These are phyloP conservation scores for Lycium barbarum DNA, from an alignment of 257 asterid genomes.

Conservation along the genomic window DNA sequence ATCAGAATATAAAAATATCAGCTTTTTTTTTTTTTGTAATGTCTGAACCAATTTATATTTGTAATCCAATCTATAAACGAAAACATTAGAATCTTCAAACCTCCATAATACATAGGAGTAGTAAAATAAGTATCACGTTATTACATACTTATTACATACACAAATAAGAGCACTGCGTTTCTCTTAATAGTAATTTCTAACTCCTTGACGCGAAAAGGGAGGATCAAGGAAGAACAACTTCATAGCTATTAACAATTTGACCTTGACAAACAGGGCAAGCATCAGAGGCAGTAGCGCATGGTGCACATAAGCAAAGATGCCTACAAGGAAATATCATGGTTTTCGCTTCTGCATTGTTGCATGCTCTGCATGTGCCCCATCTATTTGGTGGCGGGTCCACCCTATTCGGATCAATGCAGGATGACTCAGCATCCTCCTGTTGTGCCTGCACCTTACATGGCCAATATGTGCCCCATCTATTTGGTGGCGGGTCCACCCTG, in stretches of 20 bases:
- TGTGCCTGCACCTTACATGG: too few species aligned
- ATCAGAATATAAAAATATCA: too few species aligned
- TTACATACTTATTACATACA: background rate
- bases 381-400: constrained; percentile 33
- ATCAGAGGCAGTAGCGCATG: constrained; percentile 32
- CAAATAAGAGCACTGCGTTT: background rate
- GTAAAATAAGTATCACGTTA: background rate
- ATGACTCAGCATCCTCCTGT: constrained; percentile 49
- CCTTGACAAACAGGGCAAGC: constrained; percentile 55
- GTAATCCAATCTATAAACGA: background rate
- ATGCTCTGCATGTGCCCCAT: constrained; percentile 40
- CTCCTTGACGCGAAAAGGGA: background rate
- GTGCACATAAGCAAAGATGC: constrained; percentile 53
- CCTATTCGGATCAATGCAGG: constrained; percentile 36
- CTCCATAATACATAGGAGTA: background rate
- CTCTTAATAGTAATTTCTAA: background rate
- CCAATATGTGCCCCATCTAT: constrained; percentile 32
- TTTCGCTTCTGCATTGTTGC: constrained; percentile 45
- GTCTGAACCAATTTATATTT: too few species aligned
- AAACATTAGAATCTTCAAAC: background rate
- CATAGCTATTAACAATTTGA: constrained; percentile 28
- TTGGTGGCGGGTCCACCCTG: constrained; percentile 36
- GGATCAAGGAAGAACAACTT: constrained; percentile 35
- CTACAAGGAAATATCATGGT: constrained; percentile 64
- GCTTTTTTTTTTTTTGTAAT: too few species aligned